A percentile compares a stretch with the other conserved stretches of the same genome.
These are phyloP conservation scores for Echium plantagineum DNA, from an alignment of 257 asterid genomes.

Conservation along the genomic window DNA sequence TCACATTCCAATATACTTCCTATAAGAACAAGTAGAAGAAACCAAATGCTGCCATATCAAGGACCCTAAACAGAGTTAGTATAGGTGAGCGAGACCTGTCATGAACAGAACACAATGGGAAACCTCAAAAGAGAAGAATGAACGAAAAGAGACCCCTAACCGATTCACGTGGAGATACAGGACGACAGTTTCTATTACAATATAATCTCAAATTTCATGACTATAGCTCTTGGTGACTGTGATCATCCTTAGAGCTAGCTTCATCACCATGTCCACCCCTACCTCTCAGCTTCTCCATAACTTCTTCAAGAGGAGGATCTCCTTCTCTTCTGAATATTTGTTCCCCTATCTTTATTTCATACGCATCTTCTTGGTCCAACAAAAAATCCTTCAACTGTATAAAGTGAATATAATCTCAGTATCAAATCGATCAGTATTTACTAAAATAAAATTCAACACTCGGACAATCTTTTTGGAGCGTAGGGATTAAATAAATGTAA, in stretches of 20 bases:
- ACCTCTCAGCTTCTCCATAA: constrained; percentile 31
- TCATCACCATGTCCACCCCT: constrained; percentile 21
- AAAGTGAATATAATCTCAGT: not conserved
- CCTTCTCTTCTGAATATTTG: constrained; percentile 68
- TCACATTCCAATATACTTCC: no score
- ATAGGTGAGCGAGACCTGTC: no score
- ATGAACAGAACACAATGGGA: no score
- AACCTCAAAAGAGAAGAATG: no score
- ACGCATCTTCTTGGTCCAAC: constrained; percentile 71
- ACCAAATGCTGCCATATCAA: no score
- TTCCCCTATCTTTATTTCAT: constrained; percentile 81
- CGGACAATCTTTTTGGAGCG: no score
- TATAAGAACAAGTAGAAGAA: no score
- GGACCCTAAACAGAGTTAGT: no score
- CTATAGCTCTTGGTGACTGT: constrained; percentile 45
- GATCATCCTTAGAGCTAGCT: constrained; percentile 16
- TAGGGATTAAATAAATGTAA: constrained; percentile 1
- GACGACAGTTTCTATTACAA: not conserved
- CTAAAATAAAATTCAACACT: no score
- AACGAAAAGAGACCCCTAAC: not conserved
- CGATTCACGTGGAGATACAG: not conserved
- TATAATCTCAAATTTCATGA: not conserved
- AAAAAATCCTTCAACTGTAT: constrained; percentile 65
- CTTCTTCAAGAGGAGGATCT: constrained; percentile 77
- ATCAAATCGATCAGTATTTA: not conserved